Evolutionary conservation across 495 filamentous ascomycete species (phyloP).

Genomic region (Lophiotrema nucula): DNA sequence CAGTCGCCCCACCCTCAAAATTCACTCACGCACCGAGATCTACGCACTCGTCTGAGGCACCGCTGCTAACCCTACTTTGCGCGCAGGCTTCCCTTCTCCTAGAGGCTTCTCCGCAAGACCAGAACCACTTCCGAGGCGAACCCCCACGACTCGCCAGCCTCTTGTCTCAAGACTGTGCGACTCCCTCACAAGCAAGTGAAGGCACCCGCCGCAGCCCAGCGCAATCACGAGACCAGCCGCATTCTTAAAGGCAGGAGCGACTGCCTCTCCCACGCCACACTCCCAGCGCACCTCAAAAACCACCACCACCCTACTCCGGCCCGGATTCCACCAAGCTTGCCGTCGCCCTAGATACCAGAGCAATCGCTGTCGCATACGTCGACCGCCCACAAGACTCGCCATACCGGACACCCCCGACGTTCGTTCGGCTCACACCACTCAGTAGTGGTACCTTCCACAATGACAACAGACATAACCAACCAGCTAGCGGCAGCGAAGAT

Average conservation of each 20-base stretch:
- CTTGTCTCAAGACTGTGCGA: constrained; percentile 3
- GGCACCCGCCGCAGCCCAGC: neutral
- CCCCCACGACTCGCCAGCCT: constrained; percentile 1
- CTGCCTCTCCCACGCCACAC: neutral
- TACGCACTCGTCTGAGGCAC: no score
- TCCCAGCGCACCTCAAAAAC: neutral
- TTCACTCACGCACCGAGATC: no score
- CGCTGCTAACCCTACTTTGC: no score
- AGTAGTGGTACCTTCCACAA: constrained; percentile 23
- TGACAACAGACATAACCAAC: constrained; percentile 43
- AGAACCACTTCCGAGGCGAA: constrained; percentile 9
- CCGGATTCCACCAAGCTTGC: neutral
- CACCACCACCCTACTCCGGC: neutral
- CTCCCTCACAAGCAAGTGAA: no score
- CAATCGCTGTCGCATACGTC: constrained; percentile 19
- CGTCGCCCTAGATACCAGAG: neutral
- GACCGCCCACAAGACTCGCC: neutral
- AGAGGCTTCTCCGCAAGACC: neutral
- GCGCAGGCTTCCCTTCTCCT: neutral
- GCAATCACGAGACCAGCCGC: neutral
- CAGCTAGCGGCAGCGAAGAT: constrained; percentile 60
- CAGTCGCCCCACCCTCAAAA: no score
- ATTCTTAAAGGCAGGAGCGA: neutral
- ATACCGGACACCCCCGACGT: neutral
- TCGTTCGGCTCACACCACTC: neutral